Evolutionary conservation across 2,329 filamentous ascomycete species (phyloP).

Genomic region (Chrysosporium keratinophilum): DNA sequence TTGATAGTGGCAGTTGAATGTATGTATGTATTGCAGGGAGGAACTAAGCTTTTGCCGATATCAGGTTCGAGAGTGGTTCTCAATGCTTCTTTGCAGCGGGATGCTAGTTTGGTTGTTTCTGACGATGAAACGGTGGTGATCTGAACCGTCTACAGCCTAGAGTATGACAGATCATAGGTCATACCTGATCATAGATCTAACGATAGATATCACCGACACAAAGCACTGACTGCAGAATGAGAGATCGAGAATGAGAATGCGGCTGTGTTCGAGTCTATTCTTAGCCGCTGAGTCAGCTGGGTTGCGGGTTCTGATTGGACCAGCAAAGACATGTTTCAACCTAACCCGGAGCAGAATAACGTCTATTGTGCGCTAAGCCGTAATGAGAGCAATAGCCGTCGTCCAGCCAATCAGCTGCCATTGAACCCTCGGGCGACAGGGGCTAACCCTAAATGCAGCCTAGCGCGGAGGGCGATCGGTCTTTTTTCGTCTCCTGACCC

Average conservation of each 20-base stretch:
- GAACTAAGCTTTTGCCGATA: no score
- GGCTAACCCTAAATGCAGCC: not conserved
- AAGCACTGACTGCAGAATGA: no score
- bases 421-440: not conserved
- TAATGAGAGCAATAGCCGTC: not conserved
- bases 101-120: not conserved
- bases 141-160: no score
- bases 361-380: not conserved
- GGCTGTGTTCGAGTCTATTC: conserved; percentile 1
- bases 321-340: conserved; percentile 3
- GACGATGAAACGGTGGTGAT: no score
- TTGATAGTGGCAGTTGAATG: not conserved
- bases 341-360: conserved; percentile 1
- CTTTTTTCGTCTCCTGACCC: not conserved
- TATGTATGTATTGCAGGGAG: not conserved
- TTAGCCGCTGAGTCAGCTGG: not conserved
- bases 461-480: not conserved
- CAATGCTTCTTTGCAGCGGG: not conserved
- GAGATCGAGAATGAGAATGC: no score
- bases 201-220: no score
- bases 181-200: no score
- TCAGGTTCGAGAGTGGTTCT: no score
- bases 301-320: conserved; percentile 4
- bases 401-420: conserved; percentile 3
- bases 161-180: no score